Evolutionary conservation across 192 early-diverging fungal species (phyloP), one percentile per base, ranked within the genome.

Genomic region (Podila minutissima): DNA sequence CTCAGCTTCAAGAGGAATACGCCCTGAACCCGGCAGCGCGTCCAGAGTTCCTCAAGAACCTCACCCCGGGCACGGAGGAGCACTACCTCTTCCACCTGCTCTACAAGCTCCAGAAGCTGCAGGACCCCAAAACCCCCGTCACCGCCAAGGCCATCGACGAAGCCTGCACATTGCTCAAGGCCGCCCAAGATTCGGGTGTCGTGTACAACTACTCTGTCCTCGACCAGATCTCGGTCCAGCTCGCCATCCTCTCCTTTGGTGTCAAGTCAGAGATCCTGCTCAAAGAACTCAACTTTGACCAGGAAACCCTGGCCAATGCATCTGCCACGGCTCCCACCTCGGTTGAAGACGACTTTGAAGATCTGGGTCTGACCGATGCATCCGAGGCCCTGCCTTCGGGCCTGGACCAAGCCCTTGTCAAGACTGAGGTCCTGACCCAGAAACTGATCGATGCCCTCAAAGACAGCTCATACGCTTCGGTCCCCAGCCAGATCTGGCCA

Each of bases 201-300:
- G 32, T 64, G 28, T 59, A 66, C 55, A 26, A 15, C 4, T 32
- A n/a, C 6, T 33, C 26, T 10, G 37, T 63, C 35, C 38, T 81
- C 10, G 59, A 66, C 19, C 66, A 73, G 46, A 29, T 73, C 32
- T 26, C 20, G 12, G 62, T 41, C 15, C 77, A 81, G n/a, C 33
- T 81, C 49, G 71, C 77, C 7, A 22, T 81, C 33, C 48, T 81
- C 15, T 71, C 71, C 6, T 81, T 69, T 62, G 64, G 66, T 5
- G 62, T 73, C 71, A 81, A 81, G 55, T 67, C 77, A 6, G 77
- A 81, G n/a, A 12, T 65, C 33, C 67, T 81, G 11, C 38, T 64
- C 2, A 66, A 69, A 24, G 61, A 46, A 15, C 58, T 81, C n/a
- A 46, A 69, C 48, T 49, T 63, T n/a, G 71, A 81, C 26, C 55